Percentiles rank a stretch among this genome's conserved stretches.
Evolutionary conservation across 495 filamentous ascomycete species (phyloP).

Genomic region (Apiosordaria backusii): DNA sequence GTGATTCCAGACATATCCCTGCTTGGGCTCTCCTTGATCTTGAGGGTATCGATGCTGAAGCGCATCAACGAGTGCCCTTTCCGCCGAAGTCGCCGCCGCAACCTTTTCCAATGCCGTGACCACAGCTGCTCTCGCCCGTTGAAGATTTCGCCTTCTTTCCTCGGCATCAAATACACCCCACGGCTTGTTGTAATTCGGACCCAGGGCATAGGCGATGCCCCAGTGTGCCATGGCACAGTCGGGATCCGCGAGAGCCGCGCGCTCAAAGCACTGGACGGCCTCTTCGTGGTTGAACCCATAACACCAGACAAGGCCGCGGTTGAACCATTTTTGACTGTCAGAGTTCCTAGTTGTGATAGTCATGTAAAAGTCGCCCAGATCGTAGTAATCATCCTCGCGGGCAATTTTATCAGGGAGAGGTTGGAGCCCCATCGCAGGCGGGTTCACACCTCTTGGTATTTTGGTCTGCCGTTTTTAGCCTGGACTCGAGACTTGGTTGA

Average conservation of each 20-base stretch:
- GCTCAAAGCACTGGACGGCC: conserved; percentile 55
- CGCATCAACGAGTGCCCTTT: conserved; percentile 57
- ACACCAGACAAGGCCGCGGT: conserved; percentile 59
- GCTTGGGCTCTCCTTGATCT: conserved; percentile 31
- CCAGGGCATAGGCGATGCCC: conserved; percentile 62
- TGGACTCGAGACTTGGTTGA: conserved; percentile 5
- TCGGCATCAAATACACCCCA: conserved; percentile 61
- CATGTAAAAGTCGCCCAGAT: conserved; percentile 55
- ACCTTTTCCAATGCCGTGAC: conserved; percentile 40
- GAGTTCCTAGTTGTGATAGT: conserved; percentile 42
- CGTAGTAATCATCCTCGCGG: conserved; percentile 41
- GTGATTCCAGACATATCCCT: conserved; percentile 52
- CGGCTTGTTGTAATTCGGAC: conserved; percentile 73
- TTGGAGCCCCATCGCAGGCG: not conserved
- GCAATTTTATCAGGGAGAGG: not conserved
- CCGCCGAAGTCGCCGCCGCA: conserved; percentile 35
- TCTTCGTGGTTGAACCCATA: conserved; percentile 68
- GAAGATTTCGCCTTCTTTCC: conserved; percentile 50
- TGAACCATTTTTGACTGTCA: conserved; percentile 57
- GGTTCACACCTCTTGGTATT: not conserved
- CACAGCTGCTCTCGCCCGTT: conserved; percentile 43
- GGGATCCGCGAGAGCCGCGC: conserved; percentile 51
- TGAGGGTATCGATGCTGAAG: conserved; percentile 54
- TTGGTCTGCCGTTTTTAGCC: not conserved
- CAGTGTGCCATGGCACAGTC: conserved; percentile 62